phyloP scores from a whole-genome alignment of 257 asterid species.

The Salvia rosmarinus region DNA sequence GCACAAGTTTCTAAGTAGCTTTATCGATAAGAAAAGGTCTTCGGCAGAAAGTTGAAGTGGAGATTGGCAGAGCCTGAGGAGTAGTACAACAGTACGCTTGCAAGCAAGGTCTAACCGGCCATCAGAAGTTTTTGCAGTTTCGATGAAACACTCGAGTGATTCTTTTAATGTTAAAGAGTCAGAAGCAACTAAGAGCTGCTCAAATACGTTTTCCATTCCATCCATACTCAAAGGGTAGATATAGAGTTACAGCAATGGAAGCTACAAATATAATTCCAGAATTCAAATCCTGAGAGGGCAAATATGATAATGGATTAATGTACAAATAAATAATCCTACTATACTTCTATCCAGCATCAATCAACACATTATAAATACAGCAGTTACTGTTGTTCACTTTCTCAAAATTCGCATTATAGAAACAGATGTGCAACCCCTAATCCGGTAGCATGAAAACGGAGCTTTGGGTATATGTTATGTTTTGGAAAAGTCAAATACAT shows the following conservation, averaged over 20 bases:
- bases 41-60: conserved; percentile 44
- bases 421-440: too few species aligned
- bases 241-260: not conserved
- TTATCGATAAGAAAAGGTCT: conserved; percentile 58
- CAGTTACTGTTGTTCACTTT: too few species aligned
- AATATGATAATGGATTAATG: conserved; percentile 20
- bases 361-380: not conserved
- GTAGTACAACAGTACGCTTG: conserved; percentile 38
- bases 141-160: conserved; percentile 56
- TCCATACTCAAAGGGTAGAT: conserved; percentile 42
- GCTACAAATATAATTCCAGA: not conserved
- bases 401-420: not conserved
- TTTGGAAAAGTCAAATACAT: too few species aligned
- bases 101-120: conserved; percentile 69
- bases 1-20: conserved; percentile 79
- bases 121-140: conserved; percentile 56
- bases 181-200: conserved; percentile 49
- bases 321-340: not conserved
- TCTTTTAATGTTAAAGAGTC: conserved; percentile 43
- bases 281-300: conserved; percentile 33
- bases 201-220: conserved; percentile 28
- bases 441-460: too few species aligned
- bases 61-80: conserved; percentile 59
- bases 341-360: not conserved
- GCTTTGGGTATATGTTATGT: too few species aligned